Percentiles rank a stretch among this genome's conserved stretches.
phyloP scores from a whole-genome alignment of 805 yeast genomes.

The Lipomyces mesembrius region DNA sequence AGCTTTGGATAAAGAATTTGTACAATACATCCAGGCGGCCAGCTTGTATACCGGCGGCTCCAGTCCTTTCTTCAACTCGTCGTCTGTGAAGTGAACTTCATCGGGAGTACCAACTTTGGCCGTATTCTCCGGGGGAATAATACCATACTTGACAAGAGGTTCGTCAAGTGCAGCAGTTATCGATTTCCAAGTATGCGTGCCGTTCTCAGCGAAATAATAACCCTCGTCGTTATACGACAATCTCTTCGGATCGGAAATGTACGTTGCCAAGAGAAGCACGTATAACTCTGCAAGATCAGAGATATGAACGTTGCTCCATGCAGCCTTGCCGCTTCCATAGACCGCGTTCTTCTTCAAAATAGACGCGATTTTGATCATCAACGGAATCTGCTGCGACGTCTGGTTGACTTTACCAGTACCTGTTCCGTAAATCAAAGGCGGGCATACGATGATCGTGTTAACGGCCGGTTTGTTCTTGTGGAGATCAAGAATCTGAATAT shows the following conservation, averaged over 20 bases:
- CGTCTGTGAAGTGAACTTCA: constrained; percentile 9
- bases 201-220: constrained; percentile 47
- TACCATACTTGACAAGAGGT: constrained; percentile 34
- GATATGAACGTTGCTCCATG: constrained; percentile 50
- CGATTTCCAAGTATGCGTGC: constrained; percentile 46
- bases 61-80: neutral
- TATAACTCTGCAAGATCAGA: constrained; percentile 47
- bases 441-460: constrained; percentile 46
- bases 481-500: constrained; percentile 43
- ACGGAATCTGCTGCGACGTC: constrained; percentile 46
- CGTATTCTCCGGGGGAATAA: constrained; percentile 19
- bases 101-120: constrained; percentile 18
- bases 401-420: constrained; percentile 46
- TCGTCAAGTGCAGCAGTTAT: constrained; percentile 41
- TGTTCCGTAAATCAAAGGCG: constrained; percentile 48
- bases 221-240: constrained; percentile 47
- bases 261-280: constrained; percentile 40
- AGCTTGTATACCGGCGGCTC: neutral
- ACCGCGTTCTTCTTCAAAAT: constrained; percentile 41
- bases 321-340: constrained; percentile 45
- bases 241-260: constrained; percentile 38
- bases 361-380: constrained; percentile 38
- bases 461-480: constrained; percentile 45
- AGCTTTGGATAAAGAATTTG: constrained; percentile 27
- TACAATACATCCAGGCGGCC: constrained; percentile 6